A percentile compares a stretch with the other conserved stretches of the same genome.
phyloP scores from a whole-genome alignment of 169 alveolate species.

The Ichthyophthirius multifiliis region DNA sequence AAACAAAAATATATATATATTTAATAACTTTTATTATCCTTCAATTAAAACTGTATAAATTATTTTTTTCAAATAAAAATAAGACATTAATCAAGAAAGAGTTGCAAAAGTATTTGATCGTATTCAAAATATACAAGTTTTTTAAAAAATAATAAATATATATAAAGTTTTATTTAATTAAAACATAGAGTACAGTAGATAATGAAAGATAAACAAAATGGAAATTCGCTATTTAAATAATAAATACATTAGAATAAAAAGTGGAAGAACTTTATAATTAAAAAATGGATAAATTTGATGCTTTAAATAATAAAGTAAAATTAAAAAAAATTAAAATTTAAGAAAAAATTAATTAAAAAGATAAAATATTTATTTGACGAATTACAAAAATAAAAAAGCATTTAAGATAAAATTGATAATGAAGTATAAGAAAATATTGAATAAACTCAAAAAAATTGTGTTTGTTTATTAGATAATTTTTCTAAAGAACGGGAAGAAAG shows the following conservation, averaged over 20 bases:
- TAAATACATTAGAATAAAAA: neutral
- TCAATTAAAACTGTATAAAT: no score
- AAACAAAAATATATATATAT: no score
- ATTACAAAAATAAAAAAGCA: neutral
- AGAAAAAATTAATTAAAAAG: neutral
- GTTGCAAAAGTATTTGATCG: neutral
- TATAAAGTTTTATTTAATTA: neutral
- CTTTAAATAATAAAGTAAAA: neutral
- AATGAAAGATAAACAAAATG: conserved; percentile 4
- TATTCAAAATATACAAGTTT: neutral
- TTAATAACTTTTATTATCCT: no score
- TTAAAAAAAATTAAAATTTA: neutral
- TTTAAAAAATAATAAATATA: neutral
- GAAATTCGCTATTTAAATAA: neutral
- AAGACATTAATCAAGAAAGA: neutral
- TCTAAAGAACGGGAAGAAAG: neutral
- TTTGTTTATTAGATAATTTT: neutral
- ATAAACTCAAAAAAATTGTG: neutral
- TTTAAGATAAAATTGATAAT: neutral
- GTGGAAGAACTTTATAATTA: neutral
- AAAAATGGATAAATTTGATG: neutral
- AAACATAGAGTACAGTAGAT: neutral
- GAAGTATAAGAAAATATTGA: neutral
- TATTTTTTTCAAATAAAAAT: no score
- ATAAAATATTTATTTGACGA: neutral